Evolutionary conservation across 768 basidiomycete species (phyloP), one percentile per base, ranked within the genome.

Genomic region (Hygrophoropsis aurantiaca): DNA sequence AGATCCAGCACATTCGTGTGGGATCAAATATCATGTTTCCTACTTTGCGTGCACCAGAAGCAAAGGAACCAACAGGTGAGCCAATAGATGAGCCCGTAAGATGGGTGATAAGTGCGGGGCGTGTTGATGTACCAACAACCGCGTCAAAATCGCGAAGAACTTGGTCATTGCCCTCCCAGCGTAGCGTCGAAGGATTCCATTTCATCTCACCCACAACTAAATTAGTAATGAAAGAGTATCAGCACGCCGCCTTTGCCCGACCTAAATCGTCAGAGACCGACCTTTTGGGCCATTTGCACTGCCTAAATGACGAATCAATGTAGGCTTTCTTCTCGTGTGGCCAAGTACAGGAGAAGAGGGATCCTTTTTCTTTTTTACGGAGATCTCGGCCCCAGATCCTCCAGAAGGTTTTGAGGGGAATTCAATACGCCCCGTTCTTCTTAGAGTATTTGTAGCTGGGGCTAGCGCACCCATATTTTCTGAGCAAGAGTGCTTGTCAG

Each of bases 1-100:
- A 90, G 68, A 98, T 80, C 93, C 93, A 97, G 61, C 92, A 90
- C 94, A 97, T 97, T 20, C 84, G 83, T 35, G 80, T 60, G 1
- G 97, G 94, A 69, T 99, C 94, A 60, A 99, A 98, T 30, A 92
- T 82, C 95, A 99, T 99, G 74, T 94, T 92, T 37, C 97, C 97
- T 16, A 97, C 95, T 65, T 93, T 84, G 48, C 91, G 82, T 30
- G 91, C 86, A 41, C 89, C 88, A 45, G 83, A 77, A 25, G 84
- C 76, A 58, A 88, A 82, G 23, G 86, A 81, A 37, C 84, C 80
- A 23, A 84, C 79, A 26, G 87, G 89, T 11, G 88, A 90, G 33
- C 87, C 86, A 19, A 90, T 77, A 2, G 87, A 88, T n/a, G 90
- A 89, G 34, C 90, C 90, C 1, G 90, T 89, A 46, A 93, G 78